Conservation (phyloP, 495 filamentous ascomycete genomes). For the Aspergillus ostianus region DNA sequence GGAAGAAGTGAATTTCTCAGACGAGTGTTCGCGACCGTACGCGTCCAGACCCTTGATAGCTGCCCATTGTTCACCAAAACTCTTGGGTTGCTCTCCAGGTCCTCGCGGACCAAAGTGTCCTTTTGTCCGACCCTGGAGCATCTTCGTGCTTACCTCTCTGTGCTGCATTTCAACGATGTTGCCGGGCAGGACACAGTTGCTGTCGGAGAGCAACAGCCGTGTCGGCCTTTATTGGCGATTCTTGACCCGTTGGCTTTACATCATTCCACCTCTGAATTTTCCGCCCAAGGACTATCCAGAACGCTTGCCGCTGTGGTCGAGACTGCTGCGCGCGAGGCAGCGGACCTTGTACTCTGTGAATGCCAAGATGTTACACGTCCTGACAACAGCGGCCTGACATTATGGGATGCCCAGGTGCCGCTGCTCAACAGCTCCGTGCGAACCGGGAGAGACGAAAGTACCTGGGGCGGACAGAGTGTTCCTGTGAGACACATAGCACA, state of each 20-base stretch:
- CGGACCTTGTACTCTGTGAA: slow-evolving; percentile 45
- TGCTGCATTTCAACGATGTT: slow-evolving; percentile 32
- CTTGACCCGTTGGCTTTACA: slow-evolving; percentile 69
- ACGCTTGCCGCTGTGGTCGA: slow-evolving; percentile 69
- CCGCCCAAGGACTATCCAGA: slow-evolving; percentile 74
- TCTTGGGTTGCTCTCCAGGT: slow-evolving; percentile 64
- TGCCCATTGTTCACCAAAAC: slow-evolving; percentile 58
- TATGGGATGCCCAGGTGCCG: slow-evolving; percentile 58
- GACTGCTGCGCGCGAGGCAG: slow-evolving; percentile 41
- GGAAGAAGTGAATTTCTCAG: slow-evolving; percentile 62
- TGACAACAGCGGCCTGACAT: slow-evolving; percentile 30
- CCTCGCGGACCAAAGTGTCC: slow-evolving; percentile 62
- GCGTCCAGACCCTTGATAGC: slow-evolving; percentile 17
- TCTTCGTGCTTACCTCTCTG: slow-evolving; percentile 71
- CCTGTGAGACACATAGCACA: slow-evolving; percentile 60
- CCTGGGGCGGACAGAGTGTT: slow-evolving; percentile 68
- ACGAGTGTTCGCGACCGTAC: slow-evolving; percentile 36
- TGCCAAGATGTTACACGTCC: slow-evolving; percentile 32
- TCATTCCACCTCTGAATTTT: slow-evolving; percentile 73
- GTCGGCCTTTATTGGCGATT: slow-evolving; percentile 52
- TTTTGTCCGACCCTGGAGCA: slow-evolving; percentile 74
- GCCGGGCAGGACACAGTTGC: neutral
- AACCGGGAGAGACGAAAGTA: slow-evolving; percentile 48
- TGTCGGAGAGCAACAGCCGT: slow-evolving; percentile 4
- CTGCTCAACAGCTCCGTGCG: slow-evolving; percentile 60